Conservation (phyloP, 371 early-diverging fungal species). For the Dichotomocladium elegans region DNA sequence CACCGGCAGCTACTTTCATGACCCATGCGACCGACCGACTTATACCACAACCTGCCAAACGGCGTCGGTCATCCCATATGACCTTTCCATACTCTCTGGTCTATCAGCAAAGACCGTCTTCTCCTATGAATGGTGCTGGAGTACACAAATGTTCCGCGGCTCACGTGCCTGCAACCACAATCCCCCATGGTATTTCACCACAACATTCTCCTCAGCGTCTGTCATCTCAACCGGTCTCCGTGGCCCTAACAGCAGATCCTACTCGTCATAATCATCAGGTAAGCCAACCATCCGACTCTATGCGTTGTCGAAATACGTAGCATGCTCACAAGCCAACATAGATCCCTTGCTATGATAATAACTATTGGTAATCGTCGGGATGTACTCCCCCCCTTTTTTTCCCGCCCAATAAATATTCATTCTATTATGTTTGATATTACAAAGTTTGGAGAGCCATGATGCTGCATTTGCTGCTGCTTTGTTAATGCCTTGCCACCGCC, state of each 20-base stretch:
- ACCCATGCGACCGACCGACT: not conserved
- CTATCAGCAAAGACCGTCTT: not conserved
- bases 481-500: not conserved
- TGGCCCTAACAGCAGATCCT: not conserved
- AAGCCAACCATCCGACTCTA: not conserved
- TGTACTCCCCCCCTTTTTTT: not conserved
- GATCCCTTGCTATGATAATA: constrained; percentile 2
- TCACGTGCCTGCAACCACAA: not conserved
- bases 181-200: not conserved
- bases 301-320: not conserved
- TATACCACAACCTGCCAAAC: not conserved
- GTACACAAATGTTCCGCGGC: no score
- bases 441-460: no score
- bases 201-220: not conserved
- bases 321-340: no score
- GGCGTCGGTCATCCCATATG: not conserved
- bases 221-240: not conserved
- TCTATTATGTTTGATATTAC: not conserved
- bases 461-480: no score
- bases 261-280: not conserved
- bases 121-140: not conserved
- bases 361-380: not conserved
- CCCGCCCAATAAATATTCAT: not conserved
- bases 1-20: not conserved
- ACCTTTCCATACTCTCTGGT: not conserved